Base-by-base conservation (phyloP, 2,329 filamentous ascomycete genomes). In the Akanthomyces dipterigenus region DNA sequence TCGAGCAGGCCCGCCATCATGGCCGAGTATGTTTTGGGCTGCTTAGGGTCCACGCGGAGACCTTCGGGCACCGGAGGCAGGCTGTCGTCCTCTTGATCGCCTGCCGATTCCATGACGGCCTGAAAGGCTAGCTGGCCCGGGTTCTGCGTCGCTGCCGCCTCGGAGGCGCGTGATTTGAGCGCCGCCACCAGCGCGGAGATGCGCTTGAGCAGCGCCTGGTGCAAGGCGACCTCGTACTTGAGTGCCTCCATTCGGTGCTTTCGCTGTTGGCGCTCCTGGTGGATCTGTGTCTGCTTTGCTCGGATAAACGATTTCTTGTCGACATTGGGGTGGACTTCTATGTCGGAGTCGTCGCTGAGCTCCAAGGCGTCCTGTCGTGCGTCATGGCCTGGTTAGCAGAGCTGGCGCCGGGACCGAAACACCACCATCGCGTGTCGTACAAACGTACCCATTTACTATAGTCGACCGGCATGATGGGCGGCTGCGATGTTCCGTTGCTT, bases 1-100 rank as follows among this genome's bases (percentile, higher is more conserved):
- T 99, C 95, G 22, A 98, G 83, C 68, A 99, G 76, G n/a, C 88
- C 86, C n/a, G 90, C 90, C 89, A 99, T 93, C 95, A 99, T 99
- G 79, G 96, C 91, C 43, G 91, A 95, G 72, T 96, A 99, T 16
- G 88, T 89, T 0, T 90, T 91, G 68, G 90, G 85, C 70, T 82
- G 86, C 72, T 89, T 84, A 67, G 88, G 86, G 60, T 91, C 82
- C 46, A 82, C 81, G 70, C 96, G 88, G 31, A 97, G 88, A 51
- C 90, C 92, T 66, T 87, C 88, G 1, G 93, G 93, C 26, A 89
- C 81, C 55, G 84, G 81, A 9, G 89, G 87, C 3, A 91, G 90
- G 64, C 85, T 85, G 71, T 91, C 86, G 69, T 96, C 90, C 62
- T 88, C 84, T 50, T 87, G 82, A 65, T 88, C 84, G 60, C 84